phyloP scores from a whole-genome alignment of 495 filamentous ascomycete genomes.

The Aspergillus campestris region DNA sequence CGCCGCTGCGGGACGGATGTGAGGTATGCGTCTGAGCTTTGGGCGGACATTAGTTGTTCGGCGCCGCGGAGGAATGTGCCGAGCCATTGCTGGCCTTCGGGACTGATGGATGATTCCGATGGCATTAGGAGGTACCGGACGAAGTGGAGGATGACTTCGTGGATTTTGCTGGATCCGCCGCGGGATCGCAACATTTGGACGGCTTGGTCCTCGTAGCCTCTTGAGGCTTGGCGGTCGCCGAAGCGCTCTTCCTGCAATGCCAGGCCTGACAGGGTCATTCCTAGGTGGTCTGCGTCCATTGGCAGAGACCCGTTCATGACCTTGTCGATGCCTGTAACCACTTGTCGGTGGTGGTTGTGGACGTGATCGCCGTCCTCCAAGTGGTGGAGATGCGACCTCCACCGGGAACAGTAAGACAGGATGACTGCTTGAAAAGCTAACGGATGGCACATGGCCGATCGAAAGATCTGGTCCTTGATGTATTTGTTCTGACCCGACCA shows the following conservation, averaged over 20 bases:
- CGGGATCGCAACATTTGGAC: conserved; percentile 25
- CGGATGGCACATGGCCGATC: conserved; percentile 27
- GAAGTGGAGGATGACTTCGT: conserved; percentile 32
- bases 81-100: conserved; percentile 21
- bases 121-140: conserved; percentile 27
- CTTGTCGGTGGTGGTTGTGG: conserved; percentile 17
- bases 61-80: conserved; percentile 33
- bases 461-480: conserved; percentile 31
- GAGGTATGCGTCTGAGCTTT: conserved; percentile 22
- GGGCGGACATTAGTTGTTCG: conserved; percentile 26
- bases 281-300: conserved; percentile 22
- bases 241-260: conserved; percentile 38
- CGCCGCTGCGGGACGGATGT: conserved; percentile 21
- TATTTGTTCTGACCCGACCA: conserved; percentile 38
- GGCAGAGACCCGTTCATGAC: conserved; percentile 9
- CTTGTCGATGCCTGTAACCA: conserved; percentile 19
- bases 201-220: conserved; percentile 23
- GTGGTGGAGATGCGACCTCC: conserved; percentile 23
- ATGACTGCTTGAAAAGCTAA: conserved; percentile 31
- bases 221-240: conserved; percentile 21
- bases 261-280: conserved; percentile 31
- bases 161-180: conserved; percentile 14
- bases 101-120: not conserved
- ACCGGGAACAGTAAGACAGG: conserved; percentile 34
- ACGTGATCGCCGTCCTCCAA: conserved; percentile 16